Evolutionary conservation across 129 eudicot genomes (phyloP).

Genomic region (Flaveria sonorensis): DNA sequence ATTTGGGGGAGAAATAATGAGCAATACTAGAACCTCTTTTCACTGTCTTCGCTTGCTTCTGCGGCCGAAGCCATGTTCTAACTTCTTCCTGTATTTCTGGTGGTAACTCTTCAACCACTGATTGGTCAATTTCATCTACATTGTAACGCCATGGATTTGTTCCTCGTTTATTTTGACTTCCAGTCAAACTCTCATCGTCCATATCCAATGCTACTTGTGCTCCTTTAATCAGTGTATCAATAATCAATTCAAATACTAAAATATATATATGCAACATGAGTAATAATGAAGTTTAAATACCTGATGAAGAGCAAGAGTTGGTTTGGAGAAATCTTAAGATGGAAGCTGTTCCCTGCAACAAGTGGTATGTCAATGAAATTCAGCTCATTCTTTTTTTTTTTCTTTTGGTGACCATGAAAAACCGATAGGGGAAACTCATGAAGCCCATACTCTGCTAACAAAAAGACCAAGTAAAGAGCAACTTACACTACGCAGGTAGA

Average conservation of each 20-base stretch:
- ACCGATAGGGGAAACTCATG: background rate
- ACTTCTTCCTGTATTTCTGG: constrained; percentile 74
- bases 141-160: constrained; percentile 62
- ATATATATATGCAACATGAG: background rate
- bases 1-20: constrained; percentile 62
- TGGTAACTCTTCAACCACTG: constrained; percentile 72
- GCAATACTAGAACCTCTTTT: constrained; percentile 67
- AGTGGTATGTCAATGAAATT: background rate
- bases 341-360: constrained; percentile 64
- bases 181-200: constrained; percentile 25
- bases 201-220: constrained; percentile 27
- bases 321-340: constrained; percentile 62
- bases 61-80: constrained; percentile 60
- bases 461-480: background rate
- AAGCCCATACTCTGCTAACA: background rate
- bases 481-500: background rate
- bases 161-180: constrained; percentile 23
- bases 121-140: constrained; percentile 74
- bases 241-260: background rate
- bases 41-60: constrained; percentile 46
- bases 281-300: constrained; percentile 33
- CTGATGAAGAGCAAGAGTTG: constrained; percentile 41
- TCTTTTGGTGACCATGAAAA: background rate
- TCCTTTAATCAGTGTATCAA: constrained; percentile 31
- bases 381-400: background rate